Conservation (phyloP, 2,329 filamentous ascomycete species). For the Leptographium procerum region DNA sequence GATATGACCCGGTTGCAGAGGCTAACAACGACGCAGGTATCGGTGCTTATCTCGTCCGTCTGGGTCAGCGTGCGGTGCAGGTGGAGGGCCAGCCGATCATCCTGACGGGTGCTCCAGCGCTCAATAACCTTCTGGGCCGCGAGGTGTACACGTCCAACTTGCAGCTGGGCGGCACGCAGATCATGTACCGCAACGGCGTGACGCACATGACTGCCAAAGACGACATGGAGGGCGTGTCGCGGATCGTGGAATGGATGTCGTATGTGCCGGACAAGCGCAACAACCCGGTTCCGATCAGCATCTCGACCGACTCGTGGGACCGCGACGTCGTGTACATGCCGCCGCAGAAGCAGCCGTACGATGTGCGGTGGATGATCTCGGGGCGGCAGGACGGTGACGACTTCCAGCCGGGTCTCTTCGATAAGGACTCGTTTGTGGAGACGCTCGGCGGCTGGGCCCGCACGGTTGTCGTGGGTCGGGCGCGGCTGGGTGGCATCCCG, state of each 20-base stretch:
- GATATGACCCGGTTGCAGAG: neutral
- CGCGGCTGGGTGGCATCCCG: constrained; percentile 90
- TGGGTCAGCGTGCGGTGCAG: constrained; percentile 96
- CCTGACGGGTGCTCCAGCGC: constrained; percentile 87
- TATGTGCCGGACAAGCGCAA: constrained; percentile 95
- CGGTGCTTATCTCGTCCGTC: constrained; percentile 94
- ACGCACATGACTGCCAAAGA: constrained; percentile 97
- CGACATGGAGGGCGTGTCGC: constrained; percentile 94
- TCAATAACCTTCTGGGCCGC: constrained; percentile 96
- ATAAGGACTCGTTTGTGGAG: constrained; percentile 94
- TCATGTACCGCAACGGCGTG: constrained; percentile 99
- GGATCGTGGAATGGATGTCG: constrained; percentile 97
- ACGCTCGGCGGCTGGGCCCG: constrained; percentile 93
- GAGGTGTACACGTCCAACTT: constrained; percentile 99
- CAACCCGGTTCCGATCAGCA: constrained; percentile 83
- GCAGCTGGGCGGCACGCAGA: constrained; percentile 98
- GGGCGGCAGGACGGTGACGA: constrained; percentile 78
- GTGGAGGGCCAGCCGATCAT: constrained; percentile 99
- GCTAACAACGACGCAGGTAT: constrained; percentile 49
- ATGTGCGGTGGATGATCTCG: constrained; percentile 86
- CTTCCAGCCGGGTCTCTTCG: constrained; percentile 86
- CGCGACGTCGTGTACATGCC: constrained; percentile 80
- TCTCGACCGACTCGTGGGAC: constrained; percentile 79
- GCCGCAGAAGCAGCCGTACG: constrained; percentile 73
- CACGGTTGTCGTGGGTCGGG: constrained; percentile 92